Evolutionary conservation across 1,284 basidiomycete genomes (phyloP).

Genomic region (Cutaneotrichosporon spelunceum): DNA sequence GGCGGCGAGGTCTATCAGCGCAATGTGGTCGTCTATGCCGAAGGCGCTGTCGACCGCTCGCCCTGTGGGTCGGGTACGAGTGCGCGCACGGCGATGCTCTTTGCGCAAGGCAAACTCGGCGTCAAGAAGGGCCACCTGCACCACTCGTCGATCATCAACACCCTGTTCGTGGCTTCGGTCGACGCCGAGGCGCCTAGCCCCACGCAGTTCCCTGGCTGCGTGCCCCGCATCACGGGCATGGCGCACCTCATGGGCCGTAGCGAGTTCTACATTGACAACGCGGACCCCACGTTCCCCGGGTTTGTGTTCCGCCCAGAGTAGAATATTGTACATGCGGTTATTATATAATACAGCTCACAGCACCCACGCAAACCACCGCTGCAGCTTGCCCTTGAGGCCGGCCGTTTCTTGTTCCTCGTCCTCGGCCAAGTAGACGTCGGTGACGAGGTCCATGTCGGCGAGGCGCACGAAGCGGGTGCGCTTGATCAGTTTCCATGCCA

Average conservation of each 20-base stretch:
- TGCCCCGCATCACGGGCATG: slow-evolving; percentile 20
- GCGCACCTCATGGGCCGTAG: slow-evolving; percentile 19
- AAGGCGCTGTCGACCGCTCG: slow-evolving; percentile 55
- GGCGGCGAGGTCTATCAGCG: slow-evolving; percentile 11
- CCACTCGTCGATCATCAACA: slow-evolving; percentile 22
- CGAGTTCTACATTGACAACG: slow-evolving; percentile 19
- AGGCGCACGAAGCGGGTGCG: slow-evolving; percentile 31
- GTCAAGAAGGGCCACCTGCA: slow-evolving; percentile 1
- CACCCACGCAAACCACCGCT: neutral
- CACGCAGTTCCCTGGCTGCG: slow-evolving; percentile 15
- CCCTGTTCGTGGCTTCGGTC: slow-evolving; percentile 17
- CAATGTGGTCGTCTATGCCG: slow-evolving; percentile 47
- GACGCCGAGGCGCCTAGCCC: neutral
- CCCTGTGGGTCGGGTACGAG: slow-evolving; percentile 54
- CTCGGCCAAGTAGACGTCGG: slow-evolving; percentile 60
- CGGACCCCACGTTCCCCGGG: slow-evolving; percentile 23
- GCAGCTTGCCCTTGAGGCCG: neutral
- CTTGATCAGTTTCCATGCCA: slow-evolving; percentile 49
- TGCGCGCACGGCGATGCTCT: slow-evolving; percentile 53
- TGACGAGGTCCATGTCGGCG: slow-evolving; percentile 39
- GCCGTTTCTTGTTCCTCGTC: neutral
- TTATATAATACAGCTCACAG: neutral
- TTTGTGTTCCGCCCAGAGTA: slow-evolving; percentile 19
- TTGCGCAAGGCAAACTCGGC: slow-evolving; percentile 40
- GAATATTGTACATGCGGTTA: neutral